phyloP scores from a whole-genome alignment of 2,329 filamentous ascomycete species.

The Sclerotinia subarctica region DNA sequence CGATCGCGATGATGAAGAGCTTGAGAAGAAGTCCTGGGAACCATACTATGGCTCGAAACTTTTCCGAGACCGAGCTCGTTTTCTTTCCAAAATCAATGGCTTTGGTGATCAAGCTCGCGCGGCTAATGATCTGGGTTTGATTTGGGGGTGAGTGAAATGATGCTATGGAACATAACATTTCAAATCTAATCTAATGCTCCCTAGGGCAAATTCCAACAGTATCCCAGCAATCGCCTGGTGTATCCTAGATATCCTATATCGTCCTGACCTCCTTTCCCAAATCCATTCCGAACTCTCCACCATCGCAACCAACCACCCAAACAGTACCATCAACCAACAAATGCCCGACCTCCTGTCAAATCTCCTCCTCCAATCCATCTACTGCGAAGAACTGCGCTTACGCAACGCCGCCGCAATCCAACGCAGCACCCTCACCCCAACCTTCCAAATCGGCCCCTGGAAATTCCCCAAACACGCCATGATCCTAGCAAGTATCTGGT shows the following conservation, averaged over 20 bases:
- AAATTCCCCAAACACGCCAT: slow-evolving; percentile 33
- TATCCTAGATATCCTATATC: slow-evolving; percentile 31
- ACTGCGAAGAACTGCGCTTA: slow-evolving; percentile 40
- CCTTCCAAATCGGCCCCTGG: slow-evolving; percentile 36
- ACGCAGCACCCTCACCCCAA: slow-evolving; percentile 25
- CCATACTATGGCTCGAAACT: slow-evolving; percentile 36
- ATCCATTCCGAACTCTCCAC: slow-evolving; percentile 30
- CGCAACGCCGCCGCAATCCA: slow-evolving; percentile 26
- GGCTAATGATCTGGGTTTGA: slow-evolving; percentile 28
- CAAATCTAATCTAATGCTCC: slow-evolving; percentile 1
- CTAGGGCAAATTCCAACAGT: slow-evolving; percentile 34
- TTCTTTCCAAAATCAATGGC: slow-evolving; percentile 18
- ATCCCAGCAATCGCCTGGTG: slow-evolving; percentile 33
- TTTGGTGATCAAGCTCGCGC: slow-evolving; percentile 23
- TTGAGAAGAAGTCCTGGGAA: slow-evolving; percentile 33
- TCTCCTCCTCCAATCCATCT: slow-evolving; percentile 40
- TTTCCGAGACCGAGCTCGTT: slow-evolving; percentile 29
- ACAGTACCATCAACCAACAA: not conserved
- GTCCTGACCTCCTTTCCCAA: slow-evolving; percentile 27
- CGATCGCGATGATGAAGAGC: slow-evolving; percentile 24
- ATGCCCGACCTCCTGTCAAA: slow-evolving; percentile 27
- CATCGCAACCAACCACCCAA: slow-evolving; percentile 1
- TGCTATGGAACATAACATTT: not conserved
- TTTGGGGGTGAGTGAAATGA: slow-evolving; percentile 29
- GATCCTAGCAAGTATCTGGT: slow-evolving; percentile 34